Percentiles rank a stretch among this genome's conserved stretches.
Evolutionary conservation across 2,329 filamentous ascomycete species (phyloP).

Genomic region (Epichloe gansuensis): DNA sequence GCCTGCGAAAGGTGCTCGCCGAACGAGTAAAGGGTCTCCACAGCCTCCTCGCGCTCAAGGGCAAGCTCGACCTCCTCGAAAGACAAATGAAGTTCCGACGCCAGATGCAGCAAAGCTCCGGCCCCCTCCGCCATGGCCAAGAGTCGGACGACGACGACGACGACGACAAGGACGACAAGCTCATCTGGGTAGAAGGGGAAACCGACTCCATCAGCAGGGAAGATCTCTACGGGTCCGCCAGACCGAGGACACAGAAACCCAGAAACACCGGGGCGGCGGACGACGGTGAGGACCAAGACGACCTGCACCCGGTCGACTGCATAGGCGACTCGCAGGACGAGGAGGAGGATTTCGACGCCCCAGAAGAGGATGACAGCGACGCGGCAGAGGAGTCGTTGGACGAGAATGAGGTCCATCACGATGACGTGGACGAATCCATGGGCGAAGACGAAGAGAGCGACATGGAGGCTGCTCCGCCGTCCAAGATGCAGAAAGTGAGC

Average conservation of each 20-base stretch:
- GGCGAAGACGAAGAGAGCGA: constrained; percentile 45
- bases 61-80: constrained; percentile 88
- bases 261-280: constrained; percentile 36
- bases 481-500: constrained; percentile 30
- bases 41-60: constrained; percentile 77
- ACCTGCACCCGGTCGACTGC: constrained; percentile 41
- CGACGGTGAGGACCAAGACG: constrained; percentile 48
- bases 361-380: constrained; percentile 30
- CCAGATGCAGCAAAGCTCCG: constrained; percentile 42
- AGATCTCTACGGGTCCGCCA: constrained; percentile 21
- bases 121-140: constrained; percentile 28
- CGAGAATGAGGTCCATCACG: constrained; percentile 46
- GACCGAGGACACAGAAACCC: constrained; percentile 22
- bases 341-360: constrained; percentile 29
- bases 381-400: constrained; percentile 38
- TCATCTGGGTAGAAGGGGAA: constrained; percentile 81
- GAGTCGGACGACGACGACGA: constrained; percentile 42
- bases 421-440: constrained; percentile 41
- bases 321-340: constrained; percentile 49
- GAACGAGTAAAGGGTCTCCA: constrained; percentile 73
- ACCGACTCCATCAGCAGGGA: constrained; percentile 38
- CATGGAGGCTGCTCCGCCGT: constrained; percentile 33
- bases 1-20: constrained; percentile 75
- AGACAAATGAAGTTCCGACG: constrained; percentile 74
- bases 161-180: constrained; percentile 46